These are phyloP conservation scores for Rhizophagus clarus DNA, from an alignment of 192 early-diverging fungal genomes.

Conservation along the genomic window DNA sequence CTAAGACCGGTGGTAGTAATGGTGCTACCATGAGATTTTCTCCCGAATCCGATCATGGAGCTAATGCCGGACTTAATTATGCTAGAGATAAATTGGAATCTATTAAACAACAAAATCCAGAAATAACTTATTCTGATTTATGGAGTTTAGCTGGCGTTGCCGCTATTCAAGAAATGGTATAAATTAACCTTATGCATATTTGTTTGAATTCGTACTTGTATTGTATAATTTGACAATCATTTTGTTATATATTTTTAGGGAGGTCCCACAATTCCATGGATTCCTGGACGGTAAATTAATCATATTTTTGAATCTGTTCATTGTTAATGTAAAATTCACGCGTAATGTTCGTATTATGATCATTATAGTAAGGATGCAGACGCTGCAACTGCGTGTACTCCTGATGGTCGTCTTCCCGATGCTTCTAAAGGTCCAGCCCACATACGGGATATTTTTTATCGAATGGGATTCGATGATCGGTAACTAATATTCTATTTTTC, in stretches of 20 bases:
- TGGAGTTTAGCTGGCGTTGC: constrained; percentile 79
- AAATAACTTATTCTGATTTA: constrained; percentile 83
- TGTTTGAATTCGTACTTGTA: neutral
- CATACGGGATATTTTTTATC: constrained; percentile 77
- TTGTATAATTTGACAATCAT: neutral
- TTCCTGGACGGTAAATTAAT: constrained; percentile 59
- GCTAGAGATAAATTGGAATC: constrained; percentile 72
- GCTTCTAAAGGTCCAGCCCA: constrained; percentile 66
- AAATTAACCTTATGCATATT: neutral
- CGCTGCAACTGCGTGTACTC: constrained; percentile 51
- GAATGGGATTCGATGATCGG: constrained; percentile 67
- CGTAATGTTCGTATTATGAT: neutral
- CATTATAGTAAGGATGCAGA: constrained; percentile 35
- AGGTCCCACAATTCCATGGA: constrained; percentile 76
- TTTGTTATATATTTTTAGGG: constrained; percentile 42
- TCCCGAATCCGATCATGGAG: constrained; percentile 67
- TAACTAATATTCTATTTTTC: constrained; percentile 38
- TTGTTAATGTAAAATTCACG: neutral
- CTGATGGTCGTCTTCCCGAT: constrained; percentile 81
- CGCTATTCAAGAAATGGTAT: constrained; percentile 70
- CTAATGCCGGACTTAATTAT: constrained; percentile 75
- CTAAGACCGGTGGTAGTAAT: constrained; percentile 71
- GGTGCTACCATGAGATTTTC: constrained; percentile 77
- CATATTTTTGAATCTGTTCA: too few species aligned
- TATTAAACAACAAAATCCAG: constrained; percentile 80